A percentile compares a stretch with the other conserved stretches of the same genome.
Evolutionary conservation across 2,329 filamentous ascomycete genomes (phyloP).

Genomic region (Seiridium cupressi): DNA sequence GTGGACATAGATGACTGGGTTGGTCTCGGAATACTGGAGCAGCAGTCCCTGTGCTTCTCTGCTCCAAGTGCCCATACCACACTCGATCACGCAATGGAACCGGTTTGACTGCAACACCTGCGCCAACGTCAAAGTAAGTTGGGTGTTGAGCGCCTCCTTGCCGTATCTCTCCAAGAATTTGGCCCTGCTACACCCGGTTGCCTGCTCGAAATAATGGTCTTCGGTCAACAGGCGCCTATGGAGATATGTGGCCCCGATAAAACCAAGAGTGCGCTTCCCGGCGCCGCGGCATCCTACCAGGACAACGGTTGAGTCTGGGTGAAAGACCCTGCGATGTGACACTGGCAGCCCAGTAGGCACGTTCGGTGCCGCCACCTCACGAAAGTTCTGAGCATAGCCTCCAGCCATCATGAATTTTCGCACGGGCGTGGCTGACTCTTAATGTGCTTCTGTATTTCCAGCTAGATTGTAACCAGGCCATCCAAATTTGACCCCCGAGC

Average conservation of each 20-base stretch:
- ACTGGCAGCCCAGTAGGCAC: neutral
- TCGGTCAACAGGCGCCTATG: constrained; percentile 66
- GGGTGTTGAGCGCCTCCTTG: constrained; percentile 57
- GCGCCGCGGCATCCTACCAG: constrained; percentile 69
- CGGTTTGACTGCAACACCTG: constrained; percentile 58
- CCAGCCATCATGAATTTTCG: neutral
- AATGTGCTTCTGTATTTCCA: too few relatives aligned
- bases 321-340: constrained; percentile 44
- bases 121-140: constrained; percentile 60
- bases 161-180: constrained; percentile 62
- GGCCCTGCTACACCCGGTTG: constrained; percentile 58
- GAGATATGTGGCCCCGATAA: constrained; percentile 69
- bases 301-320: constrained; percentile 64
- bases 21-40: constrained; percentile 57
- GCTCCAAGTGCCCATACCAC: constrained; percentile 63
- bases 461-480: too few relatives aligned
- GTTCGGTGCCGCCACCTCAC: neutral
- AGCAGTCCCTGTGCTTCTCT: constrained; percentile 57
- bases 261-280: constrained; percentile 70
- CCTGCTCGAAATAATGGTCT: constrained; percentile 65
- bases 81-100: constrained; percentile 66
- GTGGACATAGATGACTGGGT: constrained; percentile 69
- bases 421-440: neutral
- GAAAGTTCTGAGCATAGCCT: neutral
- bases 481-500: too few relatives aligned